phyloP scores from a whole-genome alignment of 2,329 filamentous ascomycete species.

The Rhinocladiella mackenziei region DNA sequence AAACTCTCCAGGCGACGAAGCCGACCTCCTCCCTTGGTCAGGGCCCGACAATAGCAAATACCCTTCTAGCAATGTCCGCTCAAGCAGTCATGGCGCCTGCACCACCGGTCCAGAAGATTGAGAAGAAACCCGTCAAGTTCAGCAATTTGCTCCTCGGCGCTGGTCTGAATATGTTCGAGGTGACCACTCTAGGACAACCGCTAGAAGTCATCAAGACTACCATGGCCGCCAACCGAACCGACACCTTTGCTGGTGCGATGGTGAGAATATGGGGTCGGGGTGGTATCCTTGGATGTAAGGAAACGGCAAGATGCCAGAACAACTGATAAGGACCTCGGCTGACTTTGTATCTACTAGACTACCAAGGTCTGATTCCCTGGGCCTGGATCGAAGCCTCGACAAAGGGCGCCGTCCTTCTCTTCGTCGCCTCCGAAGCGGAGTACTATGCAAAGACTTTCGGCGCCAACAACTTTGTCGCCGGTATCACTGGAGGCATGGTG shows the following conservation, averaged over 20 bases:
- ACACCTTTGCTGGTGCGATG: slow-evolving; percentile 78
- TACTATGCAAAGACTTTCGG: slow-evolving; percentile 83
- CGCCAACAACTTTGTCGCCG: slow-evolving; percentile 78
- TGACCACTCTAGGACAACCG: slow-evolving; percentile 71
- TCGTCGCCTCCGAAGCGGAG: slow-evolving; percentile 97
- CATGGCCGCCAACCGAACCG: slow-evolving; percentile 93
- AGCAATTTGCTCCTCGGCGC: slow-evolving; percentile 94
- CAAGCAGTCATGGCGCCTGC: slow-evolving; percentile 28
- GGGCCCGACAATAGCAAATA: slow-evolving; percentile 64
- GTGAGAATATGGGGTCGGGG: slow-evolving; percentile 88
- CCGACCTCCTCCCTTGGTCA: slow-evolving; percentile 92
- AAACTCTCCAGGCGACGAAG: slow-evolving; percentile 27
- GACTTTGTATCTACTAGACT: slow-evolving; percentile 67
- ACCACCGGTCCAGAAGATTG: slow-evolving; percentile 50
- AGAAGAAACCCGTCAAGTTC: slow-evolving; percentile 99
- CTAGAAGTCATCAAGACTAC: slow-evolving; percentile 99
- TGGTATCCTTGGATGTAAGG: slow-evolving; percentile 89
- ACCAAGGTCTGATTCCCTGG: slow-evolving; percentile 99
- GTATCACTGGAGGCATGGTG: slow-evolving; percentile 85
- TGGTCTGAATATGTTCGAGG: slow-evolving; percentile 92
- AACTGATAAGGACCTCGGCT: slow-evolving; percentile 18
- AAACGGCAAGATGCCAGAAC: background rate
- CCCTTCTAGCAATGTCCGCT: slow-evolving; percentile 59
- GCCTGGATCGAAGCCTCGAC: slow-evolving; percentile 99
- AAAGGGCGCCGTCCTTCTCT: slow-evolving; percentile 97